Percentiles rank a stretch among this genome's conserved stretches.
These are phyloP conservation scores for Microsporum audouinii DNA, from an alignment of 2,329 filamentous ascomycete species.

Conservation along the genomic window DNA sequence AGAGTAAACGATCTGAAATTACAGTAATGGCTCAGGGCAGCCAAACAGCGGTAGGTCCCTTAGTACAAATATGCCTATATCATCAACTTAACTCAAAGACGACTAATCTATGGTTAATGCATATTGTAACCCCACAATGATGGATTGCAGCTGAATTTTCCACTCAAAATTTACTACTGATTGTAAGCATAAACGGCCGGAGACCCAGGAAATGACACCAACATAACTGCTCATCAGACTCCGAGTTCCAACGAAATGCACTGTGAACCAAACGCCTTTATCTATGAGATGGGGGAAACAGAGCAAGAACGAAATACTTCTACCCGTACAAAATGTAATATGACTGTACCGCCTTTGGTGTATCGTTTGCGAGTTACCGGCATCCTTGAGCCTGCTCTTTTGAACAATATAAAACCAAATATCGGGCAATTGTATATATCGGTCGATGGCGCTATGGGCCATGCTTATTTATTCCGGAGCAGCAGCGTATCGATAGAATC, in stretches of 20 bases:
- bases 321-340: background rate
- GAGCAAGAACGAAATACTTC: background rate
- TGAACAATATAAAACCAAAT: background rate
- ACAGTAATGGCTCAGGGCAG: too few relatives aligned
- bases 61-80: too few relatives aligned
- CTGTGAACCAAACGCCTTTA: background rate
- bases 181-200: background rate
- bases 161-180: background rate
- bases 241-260: background rate
- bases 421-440: background rate
- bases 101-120: too few relatives aligned
- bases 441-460: background rate
- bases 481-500: constrained; percentile 73
- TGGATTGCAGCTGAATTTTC: background rate
- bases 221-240: background rate
- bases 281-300: background rate
- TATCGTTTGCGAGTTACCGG: background rate
- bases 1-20: too few relatives aligned
- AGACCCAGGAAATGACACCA: background rate
- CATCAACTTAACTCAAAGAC: too few relatives aligned
- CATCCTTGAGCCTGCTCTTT: background rate
- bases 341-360: background rate
- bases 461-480: constrained; percentile 60
- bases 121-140: background rate
- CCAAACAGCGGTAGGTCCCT: too few relatives aligned